Conservation (phyloP, 2,329 filamentous ascomycete genomes). For the Cordyceps cicadae region DNA sequence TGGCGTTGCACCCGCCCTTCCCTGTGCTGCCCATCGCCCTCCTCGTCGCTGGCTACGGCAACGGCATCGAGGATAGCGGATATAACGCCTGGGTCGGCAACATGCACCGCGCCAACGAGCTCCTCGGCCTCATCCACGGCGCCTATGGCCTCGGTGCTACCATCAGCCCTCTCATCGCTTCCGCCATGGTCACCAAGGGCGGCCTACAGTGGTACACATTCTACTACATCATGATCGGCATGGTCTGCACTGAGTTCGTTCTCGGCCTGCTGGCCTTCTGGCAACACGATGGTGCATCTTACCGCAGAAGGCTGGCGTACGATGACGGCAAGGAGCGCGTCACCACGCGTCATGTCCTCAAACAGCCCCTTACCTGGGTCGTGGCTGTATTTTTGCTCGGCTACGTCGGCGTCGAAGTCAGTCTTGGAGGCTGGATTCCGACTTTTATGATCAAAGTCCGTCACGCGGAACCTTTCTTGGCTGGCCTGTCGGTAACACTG, state of each 20-base stretch:
- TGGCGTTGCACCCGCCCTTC: slow-evolving; percentile 61
- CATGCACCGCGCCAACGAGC: slow-evolving; percentile 64
- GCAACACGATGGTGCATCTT: slow-evolving; percentile 48
- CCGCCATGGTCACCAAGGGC: slow-evolving; percentile 60
- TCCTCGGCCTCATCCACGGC: slow-evolving; percentile 65
- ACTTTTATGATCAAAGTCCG: slow-evolving; percentile 80
- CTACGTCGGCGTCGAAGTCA: slow-evolving; percentile 73
- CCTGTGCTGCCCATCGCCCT: slow-evolving; percentile 57
- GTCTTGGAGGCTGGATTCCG: slow-evolving; percentile 69
- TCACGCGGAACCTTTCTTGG: slow-evolving; percentile 58
- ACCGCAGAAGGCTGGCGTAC: slow-evolving; percentile 34
- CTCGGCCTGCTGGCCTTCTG: slow-evolving; percentile 52
- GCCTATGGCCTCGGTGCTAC: slow-evolving; percentile 66
- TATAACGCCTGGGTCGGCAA: slow-evolving; percentile 59
- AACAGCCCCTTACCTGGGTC: slow-evolving; percentile 58
- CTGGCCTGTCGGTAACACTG: slow-evolving; percentile 67
- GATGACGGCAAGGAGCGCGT: slow-evolving; percentile 30
- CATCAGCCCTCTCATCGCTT: slow-evolving; percentile 61
- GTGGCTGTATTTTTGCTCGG: slow-evolving; percentile 64
- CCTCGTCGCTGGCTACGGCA: slow-evolving; percentile 61
- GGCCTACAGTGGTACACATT: slow-evolving; percentile 60
- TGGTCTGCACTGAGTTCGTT: slow-evolving; percentile 47
- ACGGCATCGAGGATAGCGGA: slow-evolving; percentile 55
- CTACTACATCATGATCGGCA: slow-evolving; percentile 65
- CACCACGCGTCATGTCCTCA: slow-evolving; percentile 38